These are phyloP conservation scores for Botrytis fragariae DNA, from an alignment of 2,329 filamentous ascomycete genomes.

Conservation along the genomic window DNA sequence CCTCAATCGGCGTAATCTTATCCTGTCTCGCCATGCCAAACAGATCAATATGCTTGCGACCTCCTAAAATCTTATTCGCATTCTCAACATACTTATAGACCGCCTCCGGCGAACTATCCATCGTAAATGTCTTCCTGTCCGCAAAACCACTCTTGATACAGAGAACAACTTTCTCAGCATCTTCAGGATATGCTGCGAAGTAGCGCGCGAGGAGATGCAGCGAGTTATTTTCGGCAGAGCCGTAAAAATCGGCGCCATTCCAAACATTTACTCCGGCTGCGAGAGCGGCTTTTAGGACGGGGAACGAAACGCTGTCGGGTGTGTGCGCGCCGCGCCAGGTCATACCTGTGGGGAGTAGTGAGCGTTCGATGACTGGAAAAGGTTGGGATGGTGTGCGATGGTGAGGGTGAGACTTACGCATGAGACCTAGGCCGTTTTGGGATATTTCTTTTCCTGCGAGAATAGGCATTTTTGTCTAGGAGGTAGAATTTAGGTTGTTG, in stretches of 20 bases:
- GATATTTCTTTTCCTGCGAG: background rate
- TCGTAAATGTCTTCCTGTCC: background rate
- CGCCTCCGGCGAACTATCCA: background rate
- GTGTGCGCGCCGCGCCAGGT: background rate
- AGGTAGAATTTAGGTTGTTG: background rate
- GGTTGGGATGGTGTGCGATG: accelerated
- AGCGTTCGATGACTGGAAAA: background rate
- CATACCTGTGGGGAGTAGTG: background rate
- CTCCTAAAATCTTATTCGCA: background rate
- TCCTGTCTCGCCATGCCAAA: background rate
- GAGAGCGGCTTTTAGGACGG: background rate
- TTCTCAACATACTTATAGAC: background rate
- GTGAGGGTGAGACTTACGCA: background rate
- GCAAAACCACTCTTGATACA: background rate
- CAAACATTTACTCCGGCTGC: background rate
- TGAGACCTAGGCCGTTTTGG: background rate
- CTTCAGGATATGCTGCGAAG: background rate
- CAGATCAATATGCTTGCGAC: background rate
- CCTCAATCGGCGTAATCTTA: background rate
- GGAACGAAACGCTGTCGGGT: background rate
- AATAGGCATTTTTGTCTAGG: background rate
- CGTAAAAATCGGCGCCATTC: background rate
- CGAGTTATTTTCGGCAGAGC: background rate
- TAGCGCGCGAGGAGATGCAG: background rate
- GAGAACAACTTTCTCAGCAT: background rate